Percentiles rank a stretch among this genome's conserved stretches.
phyloP scores from a whole-genome alignment of 495 filamentous ascomycete genomes.

The Penicillium odoratum region DNA sequence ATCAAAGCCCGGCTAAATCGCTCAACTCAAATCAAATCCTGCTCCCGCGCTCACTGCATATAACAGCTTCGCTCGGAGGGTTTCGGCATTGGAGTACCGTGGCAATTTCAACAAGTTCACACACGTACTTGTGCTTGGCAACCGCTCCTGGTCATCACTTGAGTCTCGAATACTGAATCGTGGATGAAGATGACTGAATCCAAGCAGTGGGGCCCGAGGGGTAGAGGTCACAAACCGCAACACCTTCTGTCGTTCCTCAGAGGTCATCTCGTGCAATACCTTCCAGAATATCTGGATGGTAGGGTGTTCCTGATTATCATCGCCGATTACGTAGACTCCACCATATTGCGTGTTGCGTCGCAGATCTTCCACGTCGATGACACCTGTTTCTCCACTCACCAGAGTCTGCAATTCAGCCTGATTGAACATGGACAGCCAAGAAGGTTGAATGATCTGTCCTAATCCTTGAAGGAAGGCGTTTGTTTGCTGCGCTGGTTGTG shows the following conservation, averaged over 20 bases:
- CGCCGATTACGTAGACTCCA: constrained; percentile 82
- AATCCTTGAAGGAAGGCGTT: constrained; percentile 84
- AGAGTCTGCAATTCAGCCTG: constrained; percentile 90
- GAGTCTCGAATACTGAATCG: constrained; percentile 88
- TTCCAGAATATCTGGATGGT: constrained; percentile 89
- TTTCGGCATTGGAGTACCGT: constrained; percentile 63
- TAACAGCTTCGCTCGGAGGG: constrained; percentile 74
- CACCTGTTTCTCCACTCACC: constrained; percentile 78
- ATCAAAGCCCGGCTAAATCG: background rate
- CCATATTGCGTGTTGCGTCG: constrained; percentile 84
- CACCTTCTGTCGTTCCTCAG: constrained; percentile 78
- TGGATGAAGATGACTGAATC: constrained; percentile 84
- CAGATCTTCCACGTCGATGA: constrained; percentile 86
- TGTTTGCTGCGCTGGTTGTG: constrained; percentile 76
- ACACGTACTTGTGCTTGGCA: constrained; percentile 96
- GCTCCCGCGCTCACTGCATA: constrained; percentile 91
- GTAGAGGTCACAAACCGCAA: constrained; percentile 96
- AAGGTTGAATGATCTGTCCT: constrained; percentile 81
- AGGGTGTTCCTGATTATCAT: constrained; percentile 82
- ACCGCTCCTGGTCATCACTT: constrained; percentile 71
- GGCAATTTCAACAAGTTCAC: constrained; percentile 95
- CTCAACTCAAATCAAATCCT: constrained; percentile 88
- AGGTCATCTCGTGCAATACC: constrained; percentile 73
- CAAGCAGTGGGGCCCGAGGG: constrained; percentile 85
- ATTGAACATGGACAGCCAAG: constrained; percentile 98